Evolutionary conservation across 768 basidiomycete species (phyloP).

Genomic region (Cyathus striatus): DNA sequence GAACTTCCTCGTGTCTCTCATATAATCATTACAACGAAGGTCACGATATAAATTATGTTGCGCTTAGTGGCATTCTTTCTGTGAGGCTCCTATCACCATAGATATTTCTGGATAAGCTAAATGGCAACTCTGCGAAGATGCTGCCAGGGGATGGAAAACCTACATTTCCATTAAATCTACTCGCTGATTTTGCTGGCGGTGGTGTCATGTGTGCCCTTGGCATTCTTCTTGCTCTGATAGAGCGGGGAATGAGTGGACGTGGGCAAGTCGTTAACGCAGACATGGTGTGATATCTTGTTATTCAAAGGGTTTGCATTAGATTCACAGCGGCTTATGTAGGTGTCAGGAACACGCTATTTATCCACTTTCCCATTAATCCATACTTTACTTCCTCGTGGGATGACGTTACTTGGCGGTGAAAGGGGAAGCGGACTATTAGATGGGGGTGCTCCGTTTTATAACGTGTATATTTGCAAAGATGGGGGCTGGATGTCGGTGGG

Average conservation of each 20-base stretch:
- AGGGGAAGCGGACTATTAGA: slow-evolving; percentile 64
- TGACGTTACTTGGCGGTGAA: slow-evolving; percentile 31
- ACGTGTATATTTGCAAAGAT: slow-evolving; percentile 67
- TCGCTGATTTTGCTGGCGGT: slow-evolving; percentile 83
- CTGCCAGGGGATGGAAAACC: slow-evolving; percentile 69
- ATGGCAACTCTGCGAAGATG: slow-evolving; percentile 35
- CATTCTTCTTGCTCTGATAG: slow-evolving; percentile 69
- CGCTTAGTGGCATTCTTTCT: slow-evolving; percentile 69
- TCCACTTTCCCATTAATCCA: slow-evolving; percentile 65
- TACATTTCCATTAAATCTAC: slow-evolving; percentile 65
- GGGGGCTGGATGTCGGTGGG: slow-evolving; percentile 74
- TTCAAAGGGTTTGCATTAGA: neutral
- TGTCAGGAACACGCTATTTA: slow-evolving; percentile 76
- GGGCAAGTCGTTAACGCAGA: slow-evolving; percentile 75
- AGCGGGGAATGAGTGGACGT: slow-evolving; percentile 55
- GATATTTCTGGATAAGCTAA: neutral
- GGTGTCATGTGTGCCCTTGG: slow-evolving; percentile 69
- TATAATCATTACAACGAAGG: slow-evolving; percentile 39
- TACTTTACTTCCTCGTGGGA: slow-evolving; percentile 23
- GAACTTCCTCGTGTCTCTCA: neutral
- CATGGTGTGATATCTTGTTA: slow-evolving; percentile 48
- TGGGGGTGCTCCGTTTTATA: slow-evolving; percentile 77
- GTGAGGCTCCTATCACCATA: slow-evolving; percentile 25
- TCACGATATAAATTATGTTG: slow-evolving; percentile 84
- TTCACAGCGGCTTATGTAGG: slow-evolving; percentile 33